A percentile compares a stretch with the other conserved stretches of the same genome.
Conservation (phyloP, 495 filamentous ascomycete species). For the Neurospora discreta region DNA sequence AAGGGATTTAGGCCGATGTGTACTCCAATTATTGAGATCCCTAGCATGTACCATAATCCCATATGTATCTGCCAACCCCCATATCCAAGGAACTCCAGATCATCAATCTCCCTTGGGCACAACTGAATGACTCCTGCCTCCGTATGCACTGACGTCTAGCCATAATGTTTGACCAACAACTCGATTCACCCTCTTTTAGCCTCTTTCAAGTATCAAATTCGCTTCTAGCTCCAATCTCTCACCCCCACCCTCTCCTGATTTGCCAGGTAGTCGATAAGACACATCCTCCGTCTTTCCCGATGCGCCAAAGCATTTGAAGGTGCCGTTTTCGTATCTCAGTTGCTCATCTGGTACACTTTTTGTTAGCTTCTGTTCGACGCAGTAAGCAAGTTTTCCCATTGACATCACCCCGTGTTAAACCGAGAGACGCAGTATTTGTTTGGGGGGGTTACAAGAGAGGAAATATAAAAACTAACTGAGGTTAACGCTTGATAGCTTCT, state of each 20-base stretch:
- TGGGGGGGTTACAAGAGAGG: neutral
- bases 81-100: neutral
- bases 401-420: too few species aligned
- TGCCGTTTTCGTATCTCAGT: neutral
- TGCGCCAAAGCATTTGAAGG: neutral
- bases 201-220: neutral
- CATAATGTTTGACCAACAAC: neutral
- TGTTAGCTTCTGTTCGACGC: neutral
- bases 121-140: neutral
- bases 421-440: too few species aligned
- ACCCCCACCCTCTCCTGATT: neutral
- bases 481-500: neutral
- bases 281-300: neutral
- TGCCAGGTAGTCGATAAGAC: neutral
- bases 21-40: too few species aligned
- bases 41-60: neutral
- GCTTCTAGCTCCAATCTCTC: neutral
- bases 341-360: neutral
- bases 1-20: too few species aligned
- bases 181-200: neutral
- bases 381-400: too few species aligned
- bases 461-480: neutral
- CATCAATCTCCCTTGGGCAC: neutral
- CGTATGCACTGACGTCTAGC: neutral
- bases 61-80: neutral